phyloP scores from a whole-genome alignment of 1,284 basidiomycete species.

The Schizopora paradoxa region DNA sequence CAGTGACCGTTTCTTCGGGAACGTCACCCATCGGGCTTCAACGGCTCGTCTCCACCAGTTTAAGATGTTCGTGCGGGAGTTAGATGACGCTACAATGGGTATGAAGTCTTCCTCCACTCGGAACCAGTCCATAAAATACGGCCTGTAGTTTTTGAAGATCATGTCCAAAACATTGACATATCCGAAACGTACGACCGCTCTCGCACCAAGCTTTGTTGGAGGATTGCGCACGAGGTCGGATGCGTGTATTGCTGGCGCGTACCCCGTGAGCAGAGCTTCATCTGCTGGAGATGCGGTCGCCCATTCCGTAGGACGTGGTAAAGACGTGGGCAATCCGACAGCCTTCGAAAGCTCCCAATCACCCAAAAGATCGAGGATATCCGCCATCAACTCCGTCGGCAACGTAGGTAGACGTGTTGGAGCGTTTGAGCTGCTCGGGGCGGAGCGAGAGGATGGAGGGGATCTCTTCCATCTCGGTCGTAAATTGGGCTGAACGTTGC shows the following conservation, averaged over 20 bases:
- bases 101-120: constrained; percentile 61
- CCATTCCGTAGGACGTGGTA: constrained; percentile 66
- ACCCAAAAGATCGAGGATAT: constrained; percentile 69
- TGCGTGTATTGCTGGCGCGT: constrained; percentile 52
- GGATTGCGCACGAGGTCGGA: constrained; percentile 47
- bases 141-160: constrained; percentile 56
- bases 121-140: constrained; percentile 57
- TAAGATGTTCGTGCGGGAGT: constrained; percentile 68
- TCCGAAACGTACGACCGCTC: constrained; percentile 62
- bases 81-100: constrained; percentile 65
- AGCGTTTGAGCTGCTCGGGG: not conserved
- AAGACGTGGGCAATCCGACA: constrained; percentile 63
- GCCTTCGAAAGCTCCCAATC: constrained; percentile 79
- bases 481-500: not conserved
- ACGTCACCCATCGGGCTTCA: constrained; percentile 50
- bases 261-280: constrained; percentile 60
- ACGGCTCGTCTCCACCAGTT: constrained; percentile 74
- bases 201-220: constrained; percentile 64
- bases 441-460: not conserved
- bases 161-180: constrained; percentile 69
- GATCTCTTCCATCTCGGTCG: too few relatives aligned
- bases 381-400: constrained; percentile 68
- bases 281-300: constrained; percentile 60
- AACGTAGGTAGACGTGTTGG: constrained; percentile 43
- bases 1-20: constrained; percentile 45